Evolutionary conservation across 2,329 filamentous ascomycete genomes (phyloP).

Genomic region (Xylaria multiplex): DNA sequence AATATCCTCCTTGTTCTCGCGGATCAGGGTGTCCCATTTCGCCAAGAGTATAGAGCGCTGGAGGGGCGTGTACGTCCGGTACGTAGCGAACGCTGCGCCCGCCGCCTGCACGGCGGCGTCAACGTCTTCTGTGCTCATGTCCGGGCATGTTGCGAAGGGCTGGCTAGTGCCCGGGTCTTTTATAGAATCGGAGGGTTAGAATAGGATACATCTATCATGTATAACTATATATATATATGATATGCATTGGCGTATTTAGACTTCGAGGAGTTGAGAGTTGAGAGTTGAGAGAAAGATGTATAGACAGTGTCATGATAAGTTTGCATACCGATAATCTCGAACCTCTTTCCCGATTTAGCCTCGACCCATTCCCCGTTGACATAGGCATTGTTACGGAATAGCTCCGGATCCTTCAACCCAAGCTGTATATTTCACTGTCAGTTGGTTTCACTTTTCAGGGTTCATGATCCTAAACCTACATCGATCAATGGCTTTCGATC

Average conservation of each 20-base stretch:
- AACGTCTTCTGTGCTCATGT: slow-evolving; percentile 66
- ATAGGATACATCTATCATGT: too few species aligned
- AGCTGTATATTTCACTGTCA: slow-evolving; percentile 36
- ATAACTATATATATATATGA: not conserved
- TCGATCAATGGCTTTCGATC: slow-evolving; percentile 27
- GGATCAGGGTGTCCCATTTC: slow-evolving; percentile 73
- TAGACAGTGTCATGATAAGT: not conserved
- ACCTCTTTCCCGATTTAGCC: slow-evolving; percentile 65
- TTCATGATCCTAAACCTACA: slow-evolving; percentile 20
- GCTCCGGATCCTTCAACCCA: slow-evolving; percentile 62
- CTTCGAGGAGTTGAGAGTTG: too few species aligned
- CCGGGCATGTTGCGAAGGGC: slow-evolving; percentile 54
- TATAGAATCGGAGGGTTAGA: not conserved
- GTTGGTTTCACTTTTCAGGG: not conserved
- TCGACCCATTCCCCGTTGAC: slow-evolving; percentile 66
- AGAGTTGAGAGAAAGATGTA: too few species aligned
- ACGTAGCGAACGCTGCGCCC: slow-evolving; percentile 68
- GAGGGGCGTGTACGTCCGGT: slow-evolving; percentile 68
- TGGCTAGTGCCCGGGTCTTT: slow-evolving; percentile 59
- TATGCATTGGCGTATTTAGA: too few species aligned
- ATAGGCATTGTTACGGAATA: slow-evolving; percentile 65
- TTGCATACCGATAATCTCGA: slow-evolving; percentile 62
- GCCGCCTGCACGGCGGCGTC: slow-evolving; percentile 68
- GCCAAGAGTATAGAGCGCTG: slow-evolving; percentile 69
- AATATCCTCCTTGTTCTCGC: slow-evolving; percentile 69